Evolutionary conservation across 2,329 filamentous ascomycete species (phyloP), one percentile per base, ranked within the genome.

Genomic region (Geosmithia putterillii): DNA sequence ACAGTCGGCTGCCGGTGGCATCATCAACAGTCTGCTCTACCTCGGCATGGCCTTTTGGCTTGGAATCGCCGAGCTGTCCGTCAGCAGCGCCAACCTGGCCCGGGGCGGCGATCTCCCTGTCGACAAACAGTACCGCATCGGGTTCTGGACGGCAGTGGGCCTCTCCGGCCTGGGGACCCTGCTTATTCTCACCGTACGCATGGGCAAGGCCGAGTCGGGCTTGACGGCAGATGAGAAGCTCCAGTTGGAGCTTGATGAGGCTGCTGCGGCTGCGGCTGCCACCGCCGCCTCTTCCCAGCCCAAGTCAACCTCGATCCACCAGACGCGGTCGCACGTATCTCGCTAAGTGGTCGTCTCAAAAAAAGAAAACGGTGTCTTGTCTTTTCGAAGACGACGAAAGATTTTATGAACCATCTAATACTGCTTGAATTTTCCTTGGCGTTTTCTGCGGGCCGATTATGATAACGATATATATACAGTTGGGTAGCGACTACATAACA

Each of bases 1-100:
- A 41, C 85, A 90, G 56, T 83, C 82, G 0, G 66, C 86, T 0
- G 84, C 83, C 0, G 82, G 83, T 1, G 83, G 78, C 0, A 58
- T 88, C 39, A 79, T 84, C 53, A 86, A 84, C 60, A 79, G 75
- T 40, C 61, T 86, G 2, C 56, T 87, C 23, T 83, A 86, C 52
- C 66, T 89, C 8, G 81, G 81, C 9, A 81, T 87, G 52, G 81
- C 82, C 1, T 69, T 88, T 42, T 78, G 79, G 62, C 67, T 88
- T 5, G 83, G 81, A 0, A 72, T 88, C 43, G 78, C 75, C 1
- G 84, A 89, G 55, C 70, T 88, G 10, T 68, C 67, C 10, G 65
- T 76, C 3, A 70, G 74, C 0, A 66, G 70, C 36, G 71, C 71
- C 18, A 61, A 60, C 34, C 43, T 52, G 34, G 40, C 47, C 4